Conservation (phyloP, 31 red algal species). For the Bonnemaisonia californica region DNA sequence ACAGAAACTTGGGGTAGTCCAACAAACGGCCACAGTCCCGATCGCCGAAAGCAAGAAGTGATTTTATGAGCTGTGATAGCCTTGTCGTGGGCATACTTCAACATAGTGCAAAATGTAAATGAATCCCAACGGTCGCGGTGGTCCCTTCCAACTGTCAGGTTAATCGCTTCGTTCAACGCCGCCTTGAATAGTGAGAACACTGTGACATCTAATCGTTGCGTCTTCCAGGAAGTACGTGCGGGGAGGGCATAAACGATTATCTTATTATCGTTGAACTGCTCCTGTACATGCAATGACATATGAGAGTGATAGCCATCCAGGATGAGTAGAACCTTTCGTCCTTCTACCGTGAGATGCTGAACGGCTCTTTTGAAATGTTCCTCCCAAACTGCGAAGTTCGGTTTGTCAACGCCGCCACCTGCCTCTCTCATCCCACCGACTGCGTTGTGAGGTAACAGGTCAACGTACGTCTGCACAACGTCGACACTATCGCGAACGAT, state of each 20-base stretch:
- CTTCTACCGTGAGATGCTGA: not conserved
- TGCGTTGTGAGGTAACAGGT: not conserved
- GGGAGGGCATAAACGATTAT: slow-evolving; percentile 37
- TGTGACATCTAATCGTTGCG: slow-evolving; percentile 35
- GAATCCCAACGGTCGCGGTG: not conserved
- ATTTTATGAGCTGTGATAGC: slow-evolving; percentile 7
- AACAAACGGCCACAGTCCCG: slow-evolving; percentile 36
- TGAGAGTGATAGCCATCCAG: slow-evolving; percentile 21
- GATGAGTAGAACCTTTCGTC: slow-evolving; percentile 4
- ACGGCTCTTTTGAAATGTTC: not conserved
- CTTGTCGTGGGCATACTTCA: not conserved
- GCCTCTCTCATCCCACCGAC: not conserved
- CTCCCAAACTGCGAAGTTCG: slow-evolving; percentile 16
- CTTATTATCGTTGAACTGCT: slow-evolving; percentile 14
- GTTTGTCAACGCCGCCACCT: not conserved
- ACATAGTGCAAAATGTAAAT: not conserved
- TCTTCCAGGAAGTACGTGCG: slow-evolving; percentile 23
- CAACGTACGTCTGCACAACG: not conserved
- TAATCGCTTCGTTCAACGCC: slow-evolving; percentile 20
- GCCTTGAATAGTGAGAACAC: slow-evolving; percentile 9
- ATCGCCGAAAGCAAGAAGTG: not conserved
- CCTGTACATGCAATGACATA: too few species aligned
- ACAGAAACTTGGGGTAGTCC: not conserved
- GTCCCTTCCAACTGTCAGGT: not conserved
- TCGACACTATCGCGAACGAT: not conserved